A percentile compares a stretch with the other conserved stretches of the same genome.
Evolutionary conservation across 2,329 filamentous ascomycete genomes (phyloP).

Genomic region (Alternaria panax): DNA sequence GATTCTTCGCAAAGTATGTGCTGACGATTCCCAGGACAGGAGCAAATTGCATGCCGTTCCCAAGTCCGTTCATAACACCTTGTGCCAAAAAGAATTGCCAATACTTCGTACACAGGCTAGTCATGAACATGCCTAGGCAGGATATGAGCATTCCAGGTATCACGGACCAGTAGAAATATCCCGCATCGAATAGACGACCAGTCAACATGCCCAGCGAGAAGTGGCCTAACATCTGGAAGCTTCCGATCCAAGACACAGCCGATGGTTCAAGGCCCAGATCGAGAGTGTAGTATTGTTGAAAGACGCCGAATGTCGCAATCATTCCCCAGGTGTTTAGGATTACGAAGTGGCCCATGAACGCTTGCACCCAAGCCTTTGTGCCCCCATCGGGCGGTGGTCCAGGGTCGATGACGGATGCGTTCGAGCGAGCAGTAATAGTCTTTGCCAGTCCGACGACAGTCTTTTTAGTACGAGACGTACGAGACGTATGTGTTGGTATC

Average conservation of each 20-base stretch:
- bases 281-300: constrained; percentile 47
- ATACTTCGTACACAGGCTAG: constrained; percentile 57
- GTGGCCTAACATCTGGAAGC: constrained; percentile 59
- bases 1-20: constrained; percentile 68
- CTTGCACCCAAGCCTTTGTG: constrained; percentile 49
- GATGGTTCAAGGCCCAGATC: constrained; percentile 44
- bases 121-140: constrained; percentile 61
- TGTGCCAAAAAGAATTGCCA: constrained; percentile 56
- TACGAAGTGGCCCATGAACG: constrained; percentile 48
- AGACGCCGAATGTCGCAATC: constrained; percentile 49
- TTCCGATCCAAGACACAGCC: constrained; percentile 62
- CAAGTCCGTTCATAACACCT: constrained; percentile 45
- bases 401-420: constrained; percentile 43
- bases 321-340: constrained; percentile 50
- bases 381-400: constrained; percentile 51
- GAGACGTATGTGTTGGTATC: constrained; percentile 13
- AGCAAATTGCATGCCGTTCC: constrained; percentile 46
- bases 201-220: constrained; percentile 61
- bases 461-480: constrained; percentile 16
- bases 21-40: constrained; percentile 41
- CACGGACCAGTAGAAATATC: constrained; percentile 57
- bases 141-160: constrained; percentile 54
- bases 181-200: constrained; percentile 61
- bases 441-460: constrained; percentile 30
- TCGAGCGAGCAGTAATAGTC: constrained; percentile 41